Evolutionary conservation across 2,329 filamentous ascomycete genomes (phyloP).

Genomic region (Triangularia setosa): DNA sequence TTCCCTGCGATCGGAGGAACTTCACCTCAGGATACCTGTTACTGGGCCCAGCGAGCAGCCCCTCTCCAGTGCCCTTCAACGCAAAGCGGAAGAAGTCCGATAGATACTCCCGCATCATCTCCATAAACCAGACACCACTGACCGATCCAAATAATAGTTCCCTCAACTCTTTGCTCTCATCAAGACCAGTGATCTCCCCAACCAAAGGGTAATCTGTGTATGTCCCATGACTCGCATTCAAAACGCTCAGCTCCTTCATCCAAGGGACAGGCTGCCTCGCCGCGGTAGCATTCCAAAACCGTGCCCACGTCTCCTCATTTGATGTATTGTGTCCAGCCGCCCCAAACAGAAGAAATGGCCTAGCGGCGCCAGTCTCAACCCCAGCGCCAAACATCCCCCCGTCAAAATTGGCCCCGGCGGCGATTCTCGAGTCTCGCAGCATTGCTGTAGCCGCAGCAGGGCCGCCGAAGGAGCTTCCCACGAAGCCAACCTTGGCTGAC

Average conservation of each 20-base stretch:
- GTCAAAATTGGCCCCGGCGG: conserved; percentile 37
- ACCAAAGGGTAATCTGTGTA: conserved; percentile 31
- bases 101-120: conserved; percentile 30
- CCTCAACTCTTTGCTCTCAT: conserved; percentile 19
- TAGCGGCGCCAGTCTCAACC: conserved; percentile 24
- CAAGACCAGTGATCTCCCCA: conserved; percentile 25
- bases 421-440: conserved; percentile 30
- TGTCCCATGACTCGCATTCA: conserved; percentile 29
- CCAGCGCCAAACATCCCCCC: conserved; percentile 32
- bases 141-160: conserved; percentile 28
- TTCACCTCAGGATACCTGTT: conserved; percentile 11
- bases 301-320: conserved; percentile 25
- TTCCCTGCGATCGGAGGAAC: background rate
- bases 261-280: conserved; percentile 25
- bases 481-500: conserved; percentile 25
- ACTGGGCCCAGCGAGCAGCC: conserved; percentile 20
- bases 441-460: conserved; percentile 33
- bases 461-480: conserved; percentile 35
- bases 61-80: conserved; percentile 18
- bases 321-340: conserved; percentile 28
- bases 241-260: conserved; percentile 30
- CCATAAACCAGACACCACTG: conserved; percentile 27
- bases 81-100: conserved; percentile 30
- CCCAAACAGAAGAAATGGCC: conserved; percentile 33
- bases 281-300: conserved; percentile 26